These are phyloP conservation scores for Phytopythium litorale DNA, from an alignment of 352 stramenopile genomes.

Conservation along the genomic window DNA sequence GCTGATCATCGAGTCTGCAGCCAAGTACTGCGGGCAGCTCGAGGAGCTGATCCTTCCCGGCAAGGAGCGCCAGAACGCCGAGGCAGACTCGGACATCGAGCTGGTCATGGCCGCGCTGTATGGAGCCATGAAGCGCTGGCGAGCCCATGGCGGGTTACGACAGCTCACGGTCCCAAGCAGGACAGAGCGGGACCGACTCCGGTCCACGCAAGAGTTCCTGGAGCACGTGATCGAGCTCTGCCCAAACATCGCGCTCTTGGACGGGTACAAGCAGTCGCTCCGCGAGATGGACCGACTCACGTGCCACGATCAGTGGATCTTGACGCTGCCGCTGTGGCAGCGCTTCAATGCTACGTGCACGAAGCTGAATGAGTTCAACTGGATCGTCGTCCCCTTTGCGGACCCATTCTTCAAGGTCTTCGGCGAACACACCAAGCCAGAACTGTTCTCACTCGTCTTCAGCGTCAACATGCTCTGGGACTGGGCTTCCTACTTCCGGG, in stretches of 20 bases:
- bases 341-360: conserved; percentile 31
- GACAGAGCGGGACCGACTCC: conserved; percentile 14
- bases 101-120: conserved; percentile 24
- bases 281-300: conserved; percentile 28
- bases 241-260: conserved; percentile 27
- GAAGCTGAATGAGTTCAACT: conserved; percentile 34
- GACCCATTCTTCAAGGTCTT: conserved; percentile 42
- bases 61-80: conserved; percentile 17
- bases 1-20: conserved; percentile 18
- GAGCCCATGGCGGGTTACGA: conserved; percentile 26
- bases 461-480: conserved; percentile 40
- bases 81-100: conserved; percentile 11
- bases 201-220: conserved; percentile 23
- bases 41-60: conserved; percentile 25
- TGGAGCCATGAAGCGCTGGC: conserved; percentile 25
- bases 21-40: conserved; percentile 26
- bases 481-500: conserved; percentile 28
- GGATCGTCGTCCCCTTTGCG: conserved; percentile 30
- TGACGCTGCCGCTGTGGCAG: conserved; percentile 29
- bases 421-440: conserved; percentile 29
- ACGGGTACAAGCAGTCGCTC: conserved; percentile 27
- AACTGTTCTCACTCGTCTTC: conserved; percentile 26
- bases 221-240: conserved; percentile 29
- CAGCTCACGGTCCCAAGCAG: conserved; percentile 28
- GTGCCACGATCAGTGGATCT: conserved; percentile 32